Evolutionary conservation across 345 rosid species (phyloP).

Genomic region (Syzygium aromaticum): DNA sequence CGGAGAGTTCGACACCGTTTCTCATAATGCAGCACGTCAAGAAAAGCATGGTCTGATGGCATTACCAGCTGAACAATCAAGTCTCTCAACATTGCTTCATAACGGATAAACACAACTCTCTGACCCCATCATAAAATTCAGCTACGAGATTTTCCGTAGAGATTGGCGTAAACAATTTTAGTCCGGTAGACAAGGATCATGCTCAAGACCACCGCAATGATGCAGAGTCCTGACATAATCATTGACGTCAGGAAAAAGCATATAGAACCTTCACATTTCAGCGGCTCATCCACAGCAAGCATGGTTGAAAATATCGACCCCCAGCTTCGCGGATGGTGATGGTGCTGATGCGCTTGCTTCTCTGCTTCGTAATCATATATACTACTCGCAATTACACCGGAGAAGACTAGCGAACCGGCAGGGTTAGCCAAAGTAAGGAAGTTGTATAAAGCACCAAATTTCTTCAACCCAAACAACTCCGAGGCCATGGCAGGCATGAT

Average conservation of each 20-base stretch:
- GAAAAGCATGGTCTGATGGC: not conserved
- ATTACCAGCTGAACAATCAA: not conserved
- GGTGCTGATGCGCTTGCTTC: constrained; percentile 50
- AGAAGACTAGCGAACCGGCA: constrained; percentile 88
- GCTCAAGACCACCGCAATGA: constrained; percentile 62
- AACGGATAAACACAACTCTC: not conserved
- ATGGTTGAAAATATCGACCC: constrained; percentile 16
- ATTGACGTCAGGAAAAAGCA: constrained; percentile 92
- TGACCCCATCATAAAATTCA: constrained; percentile 4
- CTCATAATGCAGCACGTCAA: not conserved
- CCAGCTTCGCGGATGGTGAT: constrained; percentile 5
- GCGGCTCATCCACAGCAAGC: constrained; percentile 35
- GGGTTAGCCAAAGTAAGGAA: constrained; percentile 96
- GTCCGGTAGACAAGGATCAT: constrained; percentile 87
- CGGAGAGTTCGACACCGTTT: not conserved
- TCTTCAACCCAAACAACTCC: constrained; percentile 90
- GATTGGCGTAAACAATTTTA: constrained; percentile 65
- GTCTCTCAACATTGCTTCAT: not conserved
- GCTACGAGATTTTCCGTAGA: constrained; percentile 62
- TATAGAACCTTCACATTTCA: constrained; percentile 65
- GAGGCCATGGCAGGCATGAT: constrained; percentile 97
- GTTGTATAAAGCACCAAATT: constrained; percentile 90
- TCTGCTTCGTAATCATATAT: constrained; percentile 91
- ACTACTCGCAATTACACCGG: constrained; percentile 82
- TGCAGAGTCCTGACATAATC: constrained; percentile 90